Evolutionary conservation across 352 stramenopile genomes (phyloP).

Genomic region (Globisporangium paroecandrum): DNA sequence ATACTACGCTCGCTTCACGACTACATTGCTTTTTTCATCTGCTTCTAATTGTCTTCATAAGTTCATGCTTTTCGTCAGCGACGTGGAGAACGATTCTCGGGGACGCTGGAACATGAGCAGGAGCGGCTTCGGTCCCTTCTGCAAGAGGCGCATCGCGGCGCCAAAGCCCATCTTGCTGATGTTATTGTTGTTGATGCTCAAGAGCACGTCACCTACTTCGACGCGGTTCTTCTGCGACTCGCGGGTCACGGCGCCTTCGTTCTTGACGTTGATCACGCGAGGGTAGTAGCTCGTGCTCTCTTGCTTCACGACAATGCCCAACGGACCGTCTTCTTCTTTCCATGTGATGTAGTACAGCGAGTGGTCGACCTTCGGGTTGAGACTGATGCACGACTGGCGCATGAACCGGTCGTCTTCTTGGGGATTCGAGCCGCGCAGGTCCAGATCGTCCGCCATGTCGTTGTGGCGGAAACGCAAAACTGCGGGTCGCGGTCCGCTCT

Average conservation of each 20-base stretch:
- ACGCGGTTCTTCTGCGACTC: slow-evolving; percentile 84
- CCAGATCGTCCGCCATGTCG: slow-evolving; percentile 48
- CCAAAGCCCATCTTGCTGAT: slow-evolving; percentile 90
- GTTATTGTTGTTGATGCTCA: slow-evolving; percentile 91
- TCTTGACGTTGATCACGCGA: slow-evolving; percentile 87
- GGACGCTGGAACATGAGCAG: slow-evolving; percentile 86
- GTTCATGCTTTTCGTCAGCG: slow-evolving; percentile 31
- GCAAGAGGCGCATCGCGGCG: slow-evolving; percentile 78
- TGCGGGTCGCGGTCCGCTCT: slow-evolving; percentile 70
- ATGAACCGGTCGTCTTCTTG: slow-evolving; percentile 68
- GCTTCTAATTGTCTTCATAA: slow-evolving; percentile 10
- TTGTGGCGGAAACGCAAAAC: slow-evolving; percentile 84
- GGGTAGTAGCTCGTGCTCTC: slow-evolving; percentile 85
- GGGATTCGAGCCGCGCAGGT: slow-evolving; percentile 52
- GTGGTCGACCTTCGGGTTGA: slow-evolving; percentile 82
- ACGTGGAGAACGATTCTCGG: slow-evolving; percentile 28
- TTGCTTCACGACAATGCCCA: slow-evolving; percentile 86
- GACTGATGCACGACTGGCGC: slow-evolving; percentile 65
- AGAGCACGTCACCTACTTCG: slow-evolving; percentile 72
- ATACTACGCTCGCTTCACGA: slow-evolving; percentile 1
- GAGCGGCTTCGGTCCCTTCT: slow-evolving; percentile 83
- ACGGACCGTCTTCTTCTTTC: slow-evolving; percentile 82
- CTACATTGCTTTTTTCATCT: slow-evolving; percentile 5
- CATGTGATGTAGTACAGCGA: slow-evolving; percentile 89
- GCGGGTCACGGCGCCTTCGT: slow-evolving; percentile 75